Percentiles rank a stretch among this genome's conserved stretches.
phyloP scores from a whole-genome alignment of 495 filamentous ascomycete species.

The Parmelia sp. region DNA sequence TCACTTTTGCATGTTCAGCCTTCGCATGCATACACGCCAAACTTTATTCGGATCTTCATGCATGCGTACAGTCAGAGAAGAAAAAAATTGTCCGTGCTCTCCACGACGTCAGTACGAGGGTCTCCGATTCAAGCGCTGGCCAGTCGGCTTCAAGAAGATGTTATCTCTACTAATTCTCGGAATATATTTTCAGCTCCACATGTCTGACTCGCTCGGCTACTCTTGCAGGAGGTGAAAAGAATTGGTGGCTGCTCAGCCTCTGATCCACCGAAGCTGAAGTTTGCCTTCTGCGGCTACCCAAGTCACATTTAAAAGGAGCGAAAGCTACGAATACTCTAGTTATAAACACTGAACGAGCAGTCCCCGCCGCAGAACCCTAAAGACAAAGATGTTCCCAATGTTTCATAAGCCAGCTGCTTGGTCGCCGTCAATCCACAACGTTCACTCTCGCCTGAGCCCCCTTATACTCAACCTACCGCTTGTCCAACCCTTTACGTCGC shows the following conservation, averaged over 20 bases:
- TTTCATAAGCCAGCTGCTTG: background rate
- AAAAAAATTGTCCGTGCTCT: no score
- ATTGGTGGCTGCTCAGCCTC: background rate
- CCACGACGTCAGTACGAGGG: background rate
- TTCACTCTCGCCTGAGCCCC: background rate
- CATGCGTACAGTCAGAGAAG: background rate
- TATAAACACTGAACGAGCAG: background rate
- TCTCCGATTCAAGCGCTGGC: background rate
- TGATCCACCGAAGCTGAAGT: background rate
- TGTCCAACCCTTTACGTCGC: background rate
- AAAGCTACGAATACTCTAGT: background rate
- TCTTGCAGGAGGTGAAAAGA: background rate
- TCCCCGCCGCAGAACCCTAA: background rate
- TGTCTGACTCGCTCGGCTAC: background rate
- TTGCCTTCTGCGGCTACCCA: background rate
- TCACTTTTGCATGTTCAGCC: background rate
- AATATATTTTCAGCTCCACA: background rate
- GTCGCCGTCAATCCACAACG: background rate
- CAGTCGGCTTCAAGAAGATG: background rate
- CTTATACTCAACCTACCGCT: background rate
- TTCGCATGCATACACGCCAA: background rate
- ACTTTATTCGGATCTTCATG: background rate
- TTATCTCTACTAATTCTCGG: background rate
- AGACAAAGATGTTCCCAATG: background rate
- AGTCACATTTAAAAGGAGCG: background rate